These are phyloP conservation scores for Trichopus zeylanicus DNA, from an alignment of 116 monocot genomes.

Conservation along the genomic window DNA sequence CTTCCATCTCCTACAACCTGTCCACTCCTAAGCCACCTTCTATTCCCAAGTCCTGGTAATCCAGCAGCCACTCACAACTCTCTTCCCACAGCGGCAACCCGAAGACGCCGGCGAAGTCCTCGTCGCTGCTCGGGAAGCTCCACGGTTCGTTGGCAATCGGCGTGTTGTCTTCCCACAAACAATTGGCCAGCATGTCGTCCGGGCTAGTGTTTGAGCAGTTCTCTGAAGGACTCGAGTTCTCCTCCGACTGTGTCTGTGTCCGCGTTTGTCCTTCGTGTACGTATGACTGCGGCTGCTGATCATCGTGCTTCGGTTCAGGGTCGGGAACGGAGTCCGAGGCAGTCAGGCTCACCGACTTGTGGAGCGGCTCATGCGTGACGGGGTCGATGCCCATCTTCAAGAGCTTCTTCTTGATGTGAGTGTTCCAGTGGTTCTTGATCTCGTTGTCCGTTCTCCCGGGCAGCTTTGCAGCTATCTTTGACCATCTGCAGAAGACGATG, in stretches of 20 bases:
- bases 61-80: constrained; percentile 44
- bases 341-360: constrained; percentile 4
- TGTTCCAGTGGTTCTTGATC: constrained; percentile 94
- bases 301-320: constrained; percentile 7
- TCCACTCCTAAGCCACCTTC: background rate
- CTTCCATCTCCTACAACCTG: background rate
- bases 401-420: constrained; percentile 87
- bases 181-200: constrained; percentile 6
- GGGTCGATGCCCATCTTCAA: constrained; percentile 79
- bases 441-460: constrained; percentile 87
- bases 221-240: constrained; percentile 13
- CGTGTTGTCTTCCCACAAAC: constrained; percentile 19
- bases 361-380: constrained; percentile 53
- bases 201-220: constrained; percentile 5
- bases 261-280: background rate
- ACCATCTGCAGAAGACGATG: constrained; percentile 47
- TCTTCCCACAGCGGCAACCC: constrained; percentile 18
- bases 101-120: constrained; percentile 1
- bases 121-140: constrained; percentile 11
- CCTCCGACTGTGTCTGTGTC: background rate
- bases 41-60: constrained; percentile 23
- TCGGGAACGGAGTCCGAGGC: constrained; percentile 5
- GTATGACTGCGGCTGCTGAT: background rate
- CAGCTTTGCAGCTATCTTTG: constrained; percentile 72
- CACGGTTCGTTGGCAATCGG: constrained; percentile 17